Conservation (phyloP, 2,329 filamentous ascomycete genomes). For the Xylariaceae sp. region DNA sequence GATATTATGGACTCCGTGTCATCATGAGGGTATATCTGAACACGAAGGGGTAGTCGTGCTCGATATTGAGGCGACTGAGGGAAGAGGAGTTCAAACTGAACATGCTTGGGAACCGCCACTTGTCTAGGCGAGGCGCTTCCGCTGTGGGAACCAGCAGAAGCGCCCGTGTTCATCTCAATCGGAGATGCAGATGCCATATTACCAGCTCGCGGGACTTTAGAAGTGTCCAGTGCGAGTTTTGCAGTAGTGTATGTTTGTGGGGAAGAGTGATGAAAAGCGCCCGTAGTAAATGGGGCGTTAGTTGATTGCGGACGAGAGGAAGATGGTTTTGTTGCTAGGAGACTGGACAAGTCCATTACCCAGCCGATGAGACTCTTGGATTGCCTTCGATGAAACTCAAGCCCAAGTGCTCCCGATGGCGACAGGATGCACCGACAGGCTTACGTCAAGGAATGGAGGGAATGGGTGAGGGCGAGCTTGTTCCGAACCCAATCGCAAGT, state of each 20-base stretch:
- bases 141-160: constrained; percentile 37
- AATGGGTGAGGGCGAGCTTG: constrained; percentile 17
- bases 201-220: constrained; percentile 24
- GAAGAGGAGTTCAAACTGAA: constrained; percentile 73
- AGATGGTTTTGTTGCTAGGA: constrained; percentile 27
- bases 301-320: constrained; percentile 19
- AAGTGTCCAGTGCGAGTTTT: constrained; percentile 25
- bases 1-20: constrained; percentile 96
- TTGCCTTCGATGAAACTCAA: constrained; percentile 10
- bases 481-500: constrained; percentile 28
- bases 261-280: constrained; percentile 27
- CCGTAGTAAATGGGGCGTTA: constrained; percentile 23
- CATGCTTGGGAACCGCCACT: constrained; percentile 58
- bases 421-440: constrained; percentile 7
- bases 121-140: constrained; percentile 45
- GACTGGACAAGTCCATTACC: constrained; percentile 32
- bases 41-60: constrained; percentile 75
- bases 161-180: constrained; percentile 33
- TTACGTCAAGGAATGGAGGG: constrained; percentile 2
- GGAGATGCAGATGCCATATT: constrained; percentile 47
- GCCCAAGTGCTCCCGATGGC: constrained; percentile 7
- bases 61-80: constrained; percentile 61
- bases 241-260: constrained; percentile 18
- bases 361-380: constrained; percentile 13
- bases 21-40: constrained; percentile 92